A percentile compares a stretch with the other conserved stretches of the same genome.
Conservation (phyloP, 352 stramenopile species). For the Phytophthora palmivora region DNA sequence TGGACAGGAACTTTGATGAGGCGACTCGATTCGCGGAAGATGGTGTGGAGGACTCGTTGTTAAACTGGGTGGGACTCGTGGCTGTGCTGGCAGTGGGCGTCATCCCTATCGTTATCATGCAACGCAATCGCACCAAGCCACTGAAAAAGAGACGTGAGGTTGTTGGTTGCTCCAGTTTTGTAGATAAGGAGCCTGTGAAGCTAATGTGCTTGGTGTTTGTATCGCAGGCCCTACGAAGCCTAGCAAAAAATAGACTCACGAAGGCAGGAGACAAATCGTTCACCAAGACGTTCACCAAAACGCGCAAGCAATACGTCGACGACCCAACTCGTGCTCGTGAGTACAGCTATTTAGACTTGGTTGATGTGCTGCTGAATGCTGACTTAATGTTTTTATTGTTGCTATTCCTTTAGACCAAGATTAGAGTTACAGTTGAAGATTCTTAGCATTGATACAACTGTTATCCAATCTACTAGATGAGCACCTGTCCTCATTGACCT, state of each 20-base stretch:
- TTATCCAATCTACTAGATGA: conserved; percentile 4
- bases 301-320: conserved; percentile 58
- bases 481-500: neutral
- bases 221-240: conserved; percentile 63
- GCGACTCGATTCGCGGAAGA: conserved; percentile 70
- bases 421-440: conserved; percentile 25
- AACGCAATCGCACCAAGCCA: conserved; percentile 75
- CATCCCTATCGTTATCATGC: conserved; percentile 73
- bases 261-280: conserved; percentile 54
- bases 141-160: conserved; percentile 81
- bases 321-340: conserved; percentile 47
- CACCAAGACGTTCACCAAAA: conserved; percentile 51
- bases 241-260: conserved; percentile 80
- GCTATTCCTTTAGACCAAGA: conserved; percentile 32
- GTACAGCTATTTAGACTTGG: neutral
- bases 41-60: conserved; percentile 72
- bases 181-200: neutral
- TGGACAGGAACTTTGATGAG: conserved; percentile 78
- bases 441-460: conserved; percentile 1
- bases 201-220: conserved; percentile 2
- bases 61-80: conserved; percentile 76
- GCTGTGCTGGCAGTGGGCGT: conserved; percentile 60
- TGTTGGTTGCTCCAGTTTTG: conserved; percentile 28
- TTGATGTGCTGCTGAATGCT: conserved; percentile 5
- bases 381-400: conserved; percentile 4